Base-by-base conservation (phyloP, 2,329 filamentous ascomycete genomes). In the Thelonectria olida region DNA sequence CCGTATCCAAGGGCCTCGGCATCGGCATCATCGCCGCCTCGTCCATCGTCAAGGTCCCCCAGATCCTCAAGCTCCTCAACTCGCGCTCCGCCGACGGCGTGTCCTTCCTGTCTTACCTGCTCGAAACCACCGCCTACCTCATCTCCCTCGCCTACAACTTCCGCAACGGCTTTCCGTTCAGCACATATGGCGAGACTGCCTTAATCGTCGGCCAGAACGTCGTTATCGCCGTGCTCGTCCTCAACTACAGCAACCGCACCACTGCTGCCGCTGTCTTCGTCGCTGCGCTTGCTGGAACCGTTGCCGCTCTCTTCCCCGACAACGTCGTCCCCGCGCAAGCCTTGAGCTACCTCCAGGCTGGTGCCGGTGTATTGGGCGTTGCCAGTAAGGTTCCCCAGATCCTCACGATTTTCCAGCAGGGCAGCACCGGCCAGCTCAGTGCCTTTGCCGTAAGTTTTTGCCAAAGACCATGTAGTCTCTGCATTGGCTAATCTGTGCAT, bases 381-480 rank as follows among this genome's bases (percentile, higher is more conserved):
- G 92, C 92, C 13, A 96, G 92, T 82, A 99, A 99, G 85, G 77
- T 97, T 56, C 96, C 96, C 44, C 96, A 99, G 84, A 98, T 99
- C 72, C 78, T 89, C 59, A 90, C 94, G 15, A 93, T 98, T 72
- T 95, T 89, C 82, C 84, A 86, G 70, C 84, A 97, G 78, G 94
- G 94, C 45, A 90, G 92, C 38, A 99, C 96, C 5, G 96, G 96
- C 22, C 96, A 99, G 83, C 84, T 99, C 76, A 97, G 93, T 75
- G 95, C 96, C 52, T 98, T 98, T 78, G 92, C 96, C 61, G 96
- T 97, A 85, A 80, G 91, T 85, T n/a, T n/a, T n/a, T n/a, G 27
- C 15, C 5, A 2, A 4, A 25, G 2, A 17, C 7, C 15, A n/a
- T 45, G 7, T n/a, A 4, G n/a, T 31, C 15, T 20, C 13, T 28